Conservation (phyloP, 75 land plant species). For the Ceratopteris richardii region DNA sequence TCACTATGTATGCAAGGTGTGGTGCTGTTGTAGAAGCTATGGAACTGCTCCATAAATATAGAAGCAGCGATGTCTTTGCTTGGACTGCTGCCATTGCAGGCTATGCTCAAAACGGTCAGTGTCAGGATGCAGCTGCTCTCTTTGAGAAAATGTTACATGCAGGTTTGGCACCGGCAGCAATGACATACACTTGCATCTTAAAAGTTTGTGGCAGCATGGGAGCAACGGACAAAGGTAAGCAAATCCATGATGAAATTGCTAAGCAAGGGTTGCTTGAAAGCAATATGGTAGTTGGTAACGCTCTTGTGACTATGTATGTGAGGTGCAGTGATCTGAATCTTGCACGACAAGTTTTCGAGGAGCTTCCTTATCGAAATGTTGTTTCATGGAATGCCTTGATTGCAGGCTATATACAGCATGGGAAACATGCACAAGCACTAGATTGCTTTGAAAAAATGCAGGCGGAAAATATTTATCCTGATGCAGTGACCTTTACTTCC, state of each 20-base stretch:
- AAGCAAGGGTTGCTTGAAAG: neutral
- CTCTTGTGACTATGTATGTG: constrained; percentile 8
- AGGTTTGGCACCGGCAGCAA: no score
- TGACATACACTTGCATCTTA: no score
- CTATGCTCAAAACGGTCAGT: no score
- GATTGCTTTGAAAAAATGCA: neutral
- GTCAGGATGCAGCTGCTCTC: no score
- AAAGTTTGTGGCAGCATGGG: no score
- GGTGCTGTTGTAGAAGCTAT: no score
- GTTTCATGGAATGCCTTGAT: constrained; percentile 13
- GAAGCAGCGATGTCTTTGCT: no score
- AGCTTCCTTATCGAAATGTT: neutral
- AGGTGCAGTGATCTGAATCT: constrained; percentile 7
- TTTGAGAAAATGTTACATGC: no score
- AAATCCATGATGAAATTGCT: neutral
- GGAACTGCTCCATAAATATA: no score
- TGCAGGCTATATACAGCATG: constrained; percentile 5
- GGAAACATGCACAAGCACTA: neutral
- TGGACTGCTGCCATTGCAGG: no score
- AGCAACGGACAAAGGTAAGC: neutral
- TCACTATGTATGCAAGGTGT: no score
- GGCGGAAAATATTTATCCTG: neutral
- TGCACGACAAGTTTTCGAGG: constrained; percentile 5
- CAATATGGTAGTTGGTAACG: neutral
- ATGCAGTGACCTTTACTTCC: constrained; percentile 7